Evolutionary conservation across 345 rosid genomes (phyloP).

Genomic region (Eutrema yunnanense): DNA sequence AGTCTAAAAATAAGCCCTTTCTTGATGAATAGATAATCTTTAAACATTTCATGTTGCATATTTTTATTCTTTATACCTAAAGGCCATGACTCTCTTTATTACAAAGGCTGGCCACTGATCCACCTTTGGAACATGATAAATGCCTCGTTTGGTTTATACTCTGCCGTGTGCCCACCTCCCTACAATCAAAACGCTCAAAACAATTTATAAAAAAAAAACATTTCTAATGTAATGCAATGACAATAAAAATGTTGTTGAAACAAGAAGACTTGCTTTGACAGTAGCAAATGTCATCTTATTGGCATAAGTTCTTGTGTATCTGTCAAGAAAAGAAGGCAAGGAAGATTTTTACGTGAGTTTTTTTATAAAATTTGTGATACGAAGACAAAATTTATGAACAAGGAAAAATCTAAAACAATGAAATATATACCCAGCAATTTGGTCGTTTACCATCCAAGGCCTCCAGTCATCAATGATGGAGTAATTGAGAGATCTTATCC

Average conservation of each 20-base stretch:
- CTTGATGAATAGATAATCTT: too few relatives aligned
- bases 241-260: neutral
- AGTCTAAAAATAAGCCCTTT: too few relatives aligned
- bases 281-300: conserved; percentile 5
- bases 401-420: neutral
- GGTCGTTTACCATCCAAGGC: conserved; percentile 41
- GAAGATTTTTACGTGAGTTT: neutral
- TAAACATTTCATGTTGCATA: too few relatives aligned
- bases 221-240: neutral
- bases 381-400: neutral
- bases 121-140: too few relatives aligned
- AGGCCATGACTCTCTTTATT: too few relatives aligned
- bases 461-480: conserved; percentile 50
- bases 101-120: too few relatives aligned
- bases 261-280: conserved; percentile 32
- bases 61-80: too few relatives aligned
- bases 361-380: neutral
- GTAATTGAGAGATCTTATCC: conserved; percentile 45
- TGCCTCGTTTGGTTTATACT: conserved; percentile 9
- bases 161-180: conserved; percentile 28
- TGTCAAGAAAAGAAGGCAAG: neutral
- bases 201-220: neutral
- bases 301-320: conserved; percentile 51
- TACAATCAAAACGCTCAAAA: neutral
- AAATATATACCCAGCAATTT: conserved; percentile 33